Conservation (phyloP, 805 yeast genomes). For the Peterozyma xylosa region DNA sequence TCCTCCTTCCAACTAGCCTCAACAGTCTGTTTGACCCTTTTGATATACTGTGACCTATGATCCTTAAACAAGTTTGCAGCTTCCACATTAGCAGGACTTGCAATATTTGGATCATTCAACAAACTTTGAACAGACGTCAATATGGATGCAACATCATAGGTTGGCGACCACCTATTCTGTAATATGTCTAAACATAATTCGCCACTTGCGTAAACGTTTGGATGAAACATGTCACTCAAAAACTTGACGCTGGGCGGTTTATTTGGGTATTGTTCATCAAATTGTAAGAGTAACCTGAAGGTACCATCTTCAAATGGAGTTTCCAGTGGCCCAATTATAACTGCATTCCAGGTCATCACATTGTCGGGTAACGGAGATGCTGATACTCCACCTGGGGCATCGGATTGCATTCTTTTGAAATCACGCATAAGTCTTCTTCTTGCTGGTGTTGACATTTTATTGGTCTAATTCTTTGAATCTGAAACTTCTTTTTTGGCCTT, state of each 20-base stretch:
- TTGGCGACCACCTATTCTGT: slow-evolving; percentile 98
- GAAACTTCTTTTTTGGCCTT: no score
- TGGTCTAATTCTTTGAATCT: neutral
- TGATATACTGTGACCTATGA: slow-evolving; percentile 86
- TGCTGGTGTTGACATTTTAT: slow-evolving; percentile 92
- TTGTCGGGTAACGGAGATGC: slow-evolving; percentile 97
- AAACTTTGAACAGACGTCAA: slow-evolving; percentile 88
- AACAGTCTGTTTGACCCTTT: slow-evolving; percentile 89
- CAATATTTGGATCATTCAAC: slow-evolving; percentile 91
- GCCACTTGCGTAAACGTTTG: slow-evolving; percentile 93
- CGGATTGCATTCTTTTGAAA: slow-evolving; percentile 95
- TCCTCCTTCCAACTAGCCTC: slow-evolving; percentile 92
- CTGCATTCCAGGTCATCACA: slow-evolving; percentile 97
- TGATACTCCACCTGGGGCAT: slow-evolving; percentile 96
- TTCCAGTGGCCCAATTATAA: slow-evolving; percentile 94
- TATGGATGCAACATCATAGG: slow-evolving; percentile 94
- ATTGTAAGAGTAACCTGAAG: slow-evolving; percentile 75
- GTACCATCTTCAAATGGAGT: slow-evolving; percentile 99
- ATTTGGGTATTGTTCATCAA: slow-evolving; percentile 96
- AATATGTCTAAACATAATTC: slow-evolving; percentile 92
- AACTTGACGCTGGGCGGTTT: slow-evolving; percentile 94
- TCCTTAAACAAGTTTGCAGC: slow-evolving; percentile 95
- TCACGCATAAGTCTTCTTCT: slow-evolving; percentile 98
- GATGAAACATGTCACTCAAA: slow-evolving; percentile 93
- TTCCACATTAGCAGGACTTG: slow-evolving; percentile 96